Percentiles rank a stretch among this genome's conserved stretches.
These are phyloP conservation scores for Pezicula rhizophila DNA, from an alignment of 2,329 filamentous ascomycete genomes.

Conservation along the genomic window DNA sequence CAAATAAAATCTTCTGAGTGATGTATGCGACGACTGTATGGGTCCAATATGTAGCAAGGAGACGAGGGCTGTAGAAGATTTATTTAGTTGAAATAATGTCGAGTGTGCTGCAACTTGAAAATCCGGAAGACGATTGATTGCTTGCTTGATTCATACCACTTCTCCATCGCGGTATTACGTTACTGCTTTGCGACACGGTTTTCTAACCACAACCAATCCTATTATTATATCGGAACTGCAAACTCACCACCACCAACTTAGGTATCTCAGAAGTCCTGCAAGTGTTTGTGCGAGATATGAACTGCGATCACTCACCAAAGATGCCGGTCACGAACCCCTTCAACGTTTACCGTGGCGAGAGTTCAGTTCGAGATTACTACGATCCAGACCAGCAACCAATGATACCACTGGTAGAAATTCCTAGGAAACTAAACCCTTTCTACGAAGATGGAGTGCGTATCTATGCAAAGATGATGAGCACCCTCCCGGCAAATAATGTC, in stretches of 20 bases:
- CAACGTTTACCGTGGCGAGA: conserved; percentile 53
- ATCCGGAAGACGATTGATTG: not conserved
- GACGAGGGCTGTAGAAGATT: not conserved
- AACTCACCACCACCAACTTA: no score
- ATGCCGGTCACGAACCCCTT: conserved; percentile 3
- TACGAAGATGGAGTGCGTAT: conserved; percentile 52
- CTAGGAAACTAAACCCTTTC: conserved; percentile 50
- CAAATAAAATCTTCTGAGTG: not conserved
- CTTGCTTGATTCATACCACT: not conserved
- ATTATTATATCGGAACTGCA: no score
- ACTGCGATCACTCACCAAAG: not conserved
- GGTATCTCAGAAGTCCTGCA: no score
- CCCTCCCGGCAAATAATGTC: conserved; percentile 59
- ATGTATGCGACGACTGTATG: not conserved
- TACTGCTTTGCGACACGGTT: no score
- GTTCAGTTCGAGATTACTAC: conserved; percentile 53
- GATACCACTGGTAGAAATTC: conserved; percentile 56
- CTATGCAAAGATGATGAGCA: conserved; percentile 61
- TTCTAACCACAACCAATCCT: no score
- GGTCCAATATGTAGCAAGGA: not conserved
- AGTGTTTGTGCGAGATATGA: no score
- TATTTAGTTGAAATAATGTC: not conserved
- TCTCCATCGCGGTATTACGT: no score
- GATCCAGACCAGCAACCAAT: conserved; percentile 52
- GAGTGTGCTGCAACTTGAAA: not conserved